Base-by-base conservation (phyloP, 2,329 filamentous ascomycete species). In the Talaromyces sp. region DNA sequence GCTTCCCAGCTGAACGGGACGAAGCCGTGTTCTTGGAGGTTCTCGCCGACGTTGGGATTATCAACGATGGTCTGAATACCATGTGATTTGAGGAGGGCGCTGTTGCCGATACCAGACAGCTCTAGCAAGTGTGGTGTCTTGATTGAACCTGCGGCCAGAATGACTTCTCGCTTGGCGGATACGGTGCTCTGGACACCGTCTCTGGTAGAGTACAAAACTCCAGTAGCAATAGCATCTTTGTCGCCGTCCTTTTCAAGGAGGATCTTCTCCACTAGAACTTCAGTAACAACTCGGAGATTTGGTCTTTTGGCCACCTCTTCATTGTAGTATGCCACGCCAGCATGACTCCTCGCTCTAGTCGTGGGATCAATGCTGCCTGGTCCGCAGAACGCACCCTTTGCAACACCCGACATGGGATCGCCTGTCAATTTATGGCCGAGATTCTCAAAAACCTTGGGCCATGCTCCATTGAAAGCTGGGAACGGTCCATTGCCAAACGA, bases 101-200 rank as follows among this genome's bases (percentile, higher is more conserved):
- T 64, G 1, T 78, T 77, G 0, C 81, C 81, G 54, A 83, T 79
- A 1, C 81, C 81, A 0, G 80, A 81, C 63, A 79, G 76, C 77
- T 83, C 81, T 0, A 83, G 73, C 51, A 83, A 78, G 22, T 76
- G 74, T 4, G 81, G 81, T 4, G 72, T 76, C 63, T 82, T 74
- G 15, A 82, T 71, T 1, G 80, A 72, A 29, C 83, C 83, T 31
- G 78, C 82, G 2, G 81, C 75, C 5, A 85, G 65, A 66, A 85
- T 83, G 34, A 85, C 80, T 68, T 83, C 80, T 56, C 78, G 79
- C 5, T 25, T 59, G 7, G 67, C 67, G 7, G 36, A 59, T 4
- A 64, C n/a, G 17, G 34, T 66, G 2, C 34, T 36, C 34, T 29
- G 36, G 13, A 27, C 34, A 47, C 68, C 65, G 2, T 54, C 27